Conservation (phyloP, 75 land plant genomes). For the Pinus tabuliformis region DNA sequence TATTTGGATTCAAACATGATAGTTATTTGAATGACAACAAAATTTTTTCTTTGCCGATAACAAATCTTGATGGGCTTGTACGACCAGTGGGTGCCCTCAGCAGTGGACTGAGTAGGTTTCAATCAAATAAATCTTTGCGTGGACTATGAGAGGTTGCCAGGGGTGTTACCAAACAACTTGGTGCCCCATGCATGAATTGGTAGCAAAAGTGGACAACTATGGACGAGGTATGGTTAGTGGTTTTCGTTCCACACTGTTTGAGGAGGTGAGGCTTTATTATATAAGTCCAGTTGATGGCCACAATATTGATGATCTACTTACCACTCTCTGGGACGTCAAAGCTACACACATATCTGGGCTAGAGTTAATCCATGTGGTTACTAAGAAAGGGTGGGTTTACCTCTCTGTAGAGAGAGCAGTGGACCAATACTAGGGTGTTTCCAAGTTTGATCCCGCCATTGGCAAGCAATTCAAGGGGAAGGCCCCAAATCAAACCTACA, state of each 20-base stretch:
- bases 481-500: constrained; percentile 71
- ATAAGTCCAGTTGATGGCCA: constrained; percentile 94
- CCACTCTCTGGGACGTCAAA: constrained; percentile 78
- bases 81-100: constrained; percentile 43
- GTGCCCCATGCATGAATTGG: constrained; percentile 65
- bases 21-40: no score
- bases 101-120: constrained; percentile 57
- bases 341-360: constrained; percentile 75
- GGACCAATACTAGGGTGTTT: constrained; percentile 86
- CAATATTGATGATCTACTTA: constrained; percentile 66
- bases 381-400: constrained; percentile 89
- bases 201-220: constrained; percentile 90
- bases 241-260: constrained; percentile 75
- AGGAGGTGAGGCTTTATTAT: constrained; percentile 88
- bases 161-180: constrained; percentile 11
- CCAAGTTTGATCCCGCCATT: constrained; percentile 81
- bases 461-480: constrained; percentile 81
- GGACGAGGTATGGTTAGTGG: constrained; percentile 96
- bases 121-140: constrained; percentile 55
- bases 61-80: constrained; percentile 4
- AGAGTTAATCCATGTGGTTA: constrained; percentile 79
- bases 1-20: no score
- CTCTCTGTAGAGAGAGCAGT: constrained; percentile 79
- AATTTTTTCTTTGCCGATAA: no score
- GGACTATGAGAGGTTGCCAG: constrained; percentile 59